Percentiles rank a stretch among this genome's conserved stretches.
phyloP scores from a whole-genome alignment of 768 basidiomycete species.

The Trichaptum fuscoviolaceum region DNA sequence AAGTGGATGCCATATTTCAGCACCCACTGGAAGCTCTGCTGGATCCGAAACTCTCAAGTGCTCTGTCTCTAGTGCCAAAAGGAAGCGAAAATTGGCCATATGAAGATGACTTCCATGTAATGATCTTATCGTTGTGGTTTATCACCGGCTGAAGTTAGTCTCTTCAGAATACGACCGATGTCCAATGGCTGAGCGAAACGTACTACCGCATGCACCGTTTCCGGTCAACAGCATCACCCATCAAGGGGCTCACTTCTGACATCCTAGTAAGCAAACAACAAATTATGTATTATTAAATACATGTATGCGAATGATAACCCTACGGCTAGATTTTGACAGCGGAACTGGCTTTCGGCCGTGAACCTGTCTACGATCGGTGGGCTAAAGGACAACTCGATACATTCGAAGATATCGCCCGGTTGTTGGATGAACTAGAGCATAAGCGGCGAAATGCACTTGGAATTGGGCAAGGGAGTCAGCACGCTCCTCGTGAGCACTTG shows the following conservation, averaged over 20 bases:
- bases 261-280: conserved; percentile 52
- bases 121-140: conserved; percentile 20
- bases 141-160: conserved; percentile 10
- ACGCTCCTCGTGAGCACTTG: not conserved
- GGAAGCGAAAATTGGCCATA: conserved; percentile 80
- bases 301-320: not conserved
- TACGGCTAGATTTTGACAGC: conserved; percentile 54
- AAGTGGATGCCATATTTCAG: conserved; percentile 77
- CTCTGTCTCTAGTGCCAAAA: conserved; percentile 45
- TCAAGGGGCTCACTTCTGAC: conserved; percentile 81
- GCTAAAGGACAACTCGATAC: conserved; percentile 43
- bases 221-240: conserved; percentile 67
- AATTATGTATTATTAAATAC: no score
- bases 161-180: conserved; percentile 53
- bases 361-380: conserved; percentile 50
- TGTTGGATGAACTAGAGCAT: not conserved
- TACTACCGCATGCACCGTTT: conserved; percentile 83
- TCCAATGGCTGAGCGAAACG: conserved; percentile 43
- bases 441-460: not conserved
- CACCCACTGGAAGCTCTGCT: conserved; percentile 73
- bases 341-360: conserved; percentile 52
- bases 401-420: not conserved
- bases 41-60: conserved; percentile 36
- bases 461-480: not conserved
- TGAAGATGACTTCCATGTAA: conserved; percentile 63